A percentile compares a stretch with the other conserved stretches of the same genome.
Evolutionary conservation across 805 yeast species (phyloP).

Genomic region (Cyberlindnera mississippiensis): DNA sequence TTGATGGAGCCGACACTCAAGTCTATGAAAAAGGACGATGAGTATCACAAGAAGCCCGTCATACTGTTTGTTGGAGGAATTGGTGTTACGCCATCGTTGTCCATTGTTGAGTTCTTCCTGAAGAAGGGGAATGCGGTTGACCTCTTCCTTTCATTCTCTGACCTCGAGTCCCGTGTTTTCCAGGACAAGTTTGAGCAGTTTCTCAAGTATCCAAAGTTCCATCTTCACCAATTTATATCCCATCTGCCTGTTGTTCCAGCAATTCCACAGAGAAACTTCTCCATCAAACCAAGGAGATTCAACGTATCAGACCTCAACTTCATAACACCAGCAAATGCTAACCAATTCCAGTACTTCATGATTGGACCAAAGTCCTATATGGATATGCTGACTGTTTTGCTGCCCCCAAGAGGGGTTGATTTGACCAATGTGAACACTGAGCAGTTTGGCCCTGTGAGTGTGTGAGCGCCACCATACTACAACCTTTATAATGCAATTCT

Average conservation of each 20-base stretch:
- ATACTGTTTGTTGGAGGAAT: slow-evolving; percentile 58
- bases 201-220: slow-evolving; percentile 10
- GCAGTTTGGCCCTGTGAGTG: slow-evolving; percentile 24
- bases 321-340: slow-evolving; percentile 9
- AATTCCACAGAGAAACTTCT: too few species aligned
- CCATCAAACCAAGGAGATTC: slow-evolving; percentile 1
- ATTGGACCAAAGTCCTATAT: slow-evolving; percentile 25
- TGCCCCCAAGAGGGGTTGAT: slow-evolving; percentile 12
- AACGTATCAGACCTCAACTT: slow-evolving; percentile 2
- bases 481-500: too few species aligned
- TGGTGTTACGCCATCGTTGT: slow-evolving; percentile 62
- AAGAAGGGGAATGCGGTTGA: slow-evolving; percentile 15
- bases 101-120: slow-evolving; percentile 40
- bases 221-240: slow-evolving; percentile 17
- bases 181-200: slow-evolving; percentile 13
- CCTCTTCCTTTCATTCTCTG: slow-evolving; percentile 15
- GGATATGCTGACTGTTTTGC: slow-evolving; percentile 6
- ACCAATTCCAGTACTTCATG: slow-evolving; percentile 17
- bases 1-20: slow-evolving; percentile 33
- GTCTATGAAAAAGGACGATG: slow-evolving; percentile 20
- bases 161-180: slow-evolving; percentile 14
- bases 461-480: too few species aligned
- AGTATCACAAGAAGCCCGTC: slow-evolving; percentile 23
- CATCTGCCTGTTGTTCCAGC: background rate
- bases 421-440: slow-evolving; percentile 19